Base-by-base conservation (phyloP, 2,329 filamentous ascomycete genomes). In the Arthrobotrys conoides region DNA sequence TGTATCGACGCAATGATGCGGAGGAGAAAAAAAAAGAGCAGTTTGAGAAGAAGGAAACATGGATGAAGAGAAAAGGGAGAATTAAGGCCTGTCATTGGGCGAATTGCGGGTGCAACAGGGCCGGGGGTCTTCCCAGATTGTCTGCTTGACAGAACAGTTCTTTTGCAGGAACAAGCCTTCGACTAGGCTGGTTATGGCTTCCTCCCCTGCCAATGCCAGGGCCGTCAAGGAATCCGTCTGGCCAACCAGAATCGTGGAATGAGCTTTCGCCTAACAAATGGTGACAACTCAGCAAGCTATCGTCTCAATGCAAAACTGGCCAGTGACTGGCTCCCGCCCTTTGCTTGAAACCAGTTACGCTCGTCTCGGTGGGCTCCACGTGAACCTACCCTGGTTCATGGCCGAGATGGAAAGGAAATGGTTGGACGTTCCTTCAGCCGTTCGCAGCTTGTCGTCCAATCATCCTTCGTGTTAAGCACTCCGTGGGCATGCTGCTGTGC, bases 281-380 rank as follows among this genome's bases (percentile, higher is more conserved):
- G 75, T 71, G 75, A 78, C 75, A 78, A 78, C 75, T 78, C 75
- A 78, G 73, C 75, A 78, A 78, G 75, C 75, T 78, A 63, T 78
- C 75, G 73, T 77, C 68, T 78, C 66, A 78, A 72, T 71, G 75
- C 75, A 72, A 78, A 72, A 78, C 75, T 51, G 48, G 55, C 75
- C 75, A 78, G 68, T 78, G 18, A 78, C 53, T 68, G 68, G 63
- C 68, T 63, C 63, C 75, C 68, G 68, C 68, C 22, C 75, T 72
- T 49, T 72, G 68, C 68, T 72, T 78, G 75, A 78, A 78, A 78
- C 75, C 63, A 68, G 67, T 78, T 30, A 64, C 67, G 10, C 27
- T 78, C 67, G 73, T 78, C 73, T 77, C 67, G 67, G 73, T 71
- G 67, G 73, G 73, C 53, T 68, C 67, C 73, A 78, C 73, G 73